Base-by-base conservation (phyloP, 2,329 filamentous ascomycete genomes). In the Verticillium zaregamsianum region DNA sequence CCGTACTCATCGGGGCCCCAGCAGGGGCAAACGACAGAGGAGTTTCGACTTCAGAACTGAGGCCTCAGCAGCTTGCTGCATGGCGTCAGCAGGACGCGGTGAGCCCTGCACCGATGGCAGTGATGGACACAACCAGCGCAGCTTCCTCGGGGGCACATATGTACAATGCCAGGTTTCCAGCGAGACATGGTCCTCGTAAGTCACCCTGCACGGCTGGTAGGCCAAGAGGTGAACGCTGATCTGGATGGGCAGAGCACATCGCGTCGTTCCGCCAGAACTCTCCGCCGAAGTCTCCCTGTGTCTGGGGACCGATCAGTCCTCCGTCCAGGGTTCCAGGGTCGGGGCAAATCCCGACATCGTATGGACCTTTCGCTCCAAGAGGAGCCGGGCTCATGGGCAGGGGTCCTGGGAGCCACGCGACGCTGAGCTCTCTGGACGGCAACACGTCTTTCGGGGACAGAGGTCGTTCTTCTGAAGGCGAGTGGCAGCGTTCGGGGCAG, bases 301-400 rank as follows among this genome's bases (percentile, higher is more conserved):
- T 67, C 58, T 74, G 73, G 70, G 70, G 71, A 1, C 66, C 70
- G 1, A 68, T 73, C 54, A 68, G 67, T 20, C 68, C 68, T n/a
- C 72, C 69, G 37, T 64, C 69, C 28, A 70, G 66, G 54, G 1
- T 32, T 25, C 54, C 54, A 7, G 28, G 15, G 14, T 1, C 37
- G 33, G 33, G 6, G 28, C 15, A 33, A 31, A n/a, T n/a, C 28
- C 45, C 45, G 23, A 14, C 45, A 3, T 14, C n/a, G 5, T 52
- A 52, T 52, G 20, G n/a, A 11, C 45, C 20, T 3, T 52, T 52
- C 20, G 45, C 11, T 14, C 3, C 7, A 52, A 8, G 11, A 14
- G 45, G 45, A 5, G 20, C 12, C 1, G 20, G 8, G 14, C 8
- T 20, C 3, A 4, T 20, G 8, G 45, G 20, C 14, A 23, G 20